Base-by-base conservation (phyloP, 176 grass and related monocot species). In the Musa troglodytarum region DNA sequence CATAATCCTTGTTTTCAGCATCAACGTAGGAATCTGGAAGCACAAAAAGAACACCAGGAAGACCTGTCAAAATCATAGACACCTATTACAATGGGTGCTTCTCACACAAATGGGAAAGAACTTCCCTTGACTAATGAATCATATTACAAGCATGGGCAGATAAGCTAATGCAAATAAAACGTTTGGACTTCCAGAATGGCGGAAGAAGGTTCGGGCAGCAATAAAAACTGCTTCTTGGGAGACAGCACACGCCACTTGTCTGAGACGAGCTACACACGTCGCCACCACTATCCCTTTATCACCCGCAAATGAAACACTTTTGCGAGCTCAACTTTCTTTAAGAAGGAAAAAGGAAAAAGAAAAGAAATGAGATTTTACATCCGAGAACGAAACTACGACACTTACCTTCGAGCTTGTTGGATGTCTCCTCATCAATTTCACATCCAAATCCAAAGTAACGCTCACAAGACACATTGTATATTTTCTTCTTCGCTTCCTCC, bases 1-100 rank as follows among this genome's bases (percentile, higher is more conserved):
- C 95, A 85, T 99, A 99, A 11, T 94, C 95, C 82, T 94, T 99
- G 74, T 94, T 94, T 69, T 99, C 90, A 34, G 90, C 82, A 84
- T 99, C 95, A 74, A 99, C 95, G 84, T 99, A 99, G 57, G 90
- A 99, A 89, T 99, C 95, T 16, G 95, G 95, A 87, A 99, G 95
- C 69, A 99, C 90, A 84, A 99, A 99, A 26, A 99, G 80, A 68
- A 99, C 81, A 26, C 95, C 86, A 63, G 90, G 88, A 70, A 94
- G 81, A 55, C 95, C 95, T 99, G 82, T 73, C 62, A 51, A 19
- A 59, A 49, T 2, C 53, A 74, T 10, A 11, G 8, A 57, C 10
- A 74, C 15, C 34, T 5, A 43, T 43, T 43, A 43, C 34, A 6
- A 43, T 43, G 34, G 34, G 34, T 43, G 34, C 3, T 43, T 43